Evolutionary conservation across 2,329 filamentous ascomycete genomes (phyloP).

Genomic region (Verticillium tricorpus): DNA sequence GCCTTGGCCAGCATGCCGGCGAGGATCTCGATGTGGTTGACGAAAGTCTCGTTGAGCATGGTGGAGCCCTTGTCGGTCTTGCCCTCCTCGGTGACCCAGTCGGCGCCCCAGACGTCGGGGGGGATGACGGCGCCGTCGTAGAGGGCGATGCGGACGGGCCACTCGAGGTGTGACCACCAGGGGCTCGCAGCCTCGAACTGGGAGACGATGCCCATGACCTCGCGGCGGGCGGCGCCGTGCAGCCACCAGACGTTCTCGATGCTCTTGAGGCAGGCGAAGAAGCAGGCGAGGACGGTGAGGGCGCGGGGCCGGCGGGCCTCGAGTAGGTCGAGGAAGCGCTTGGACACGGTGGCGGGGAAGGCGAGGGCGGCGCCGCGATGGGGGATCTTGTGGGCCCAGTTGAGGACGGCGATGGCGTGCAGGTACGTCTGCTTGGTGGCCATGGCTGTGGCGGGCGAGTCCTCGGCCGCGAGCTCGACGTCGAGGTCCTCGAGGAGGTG

Average conservation of each 20-base stretch:
- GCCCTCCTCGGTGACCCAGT: slow-evolving; percentile 40
- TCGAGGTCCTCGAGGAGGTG: slow-evolving; percentile 54
- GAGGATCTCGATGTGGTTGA: slow-evolving; percentile 41
- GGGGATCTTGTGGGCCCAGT: slow-evolving; percentile 61
- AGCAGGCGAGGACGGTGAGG: slow-evolving; percentile 60
- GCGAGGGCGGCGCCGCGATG: slow-evolving; percentile 54
- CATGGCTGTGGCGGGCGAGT: slow-evolving; percentile 23
- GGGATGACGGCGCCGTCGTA: slow-evolving; percentile 51
- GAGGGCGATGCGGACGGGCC: slow-evolving; percentile 56
- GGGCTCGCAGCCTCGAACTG: slow-evolving; percentile 53
- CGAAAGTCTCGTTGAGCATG: slow-evolving; percentile 24
- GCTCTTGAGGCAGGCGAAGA: slow-evolving; percentile 60
- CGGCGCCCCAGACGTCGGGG: slow-evolving; percentile 51
- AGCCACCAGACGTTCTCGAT: slow-evolving; percentile 66
- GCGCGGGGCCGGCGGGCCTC: slow-evolving; percentile 56
- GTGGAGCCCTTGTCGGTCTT: slow-evolving; percentile 23
- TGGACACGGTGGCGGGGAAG: slow-evolving; percentile 61
- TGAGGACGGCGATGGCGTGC: slow-evolving; percentile 61
- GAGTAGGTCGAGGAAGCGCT: slow-evolving; percentile 56
- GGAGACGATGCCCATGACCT: slow-evolving; percentile 60
- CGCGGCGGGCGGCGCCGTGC: slow-evolving; percentile 58
- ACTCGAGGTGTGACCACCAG: slow-evolving; percentile 59
- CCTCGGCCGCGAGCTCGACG: slow-evolving; percentile 20
- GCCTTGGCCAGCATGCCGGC: slow-evolving; percentile 31
- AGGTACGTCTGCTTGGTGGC: slow-evolving; percentile 52